Percentiles rank a stretch among this genome's conserved stretches.
phyloP scores from a whole-genome alignment of 225 moss, liverwort and hornwort species.

The Physcomitrellopsis africana region DNA sequence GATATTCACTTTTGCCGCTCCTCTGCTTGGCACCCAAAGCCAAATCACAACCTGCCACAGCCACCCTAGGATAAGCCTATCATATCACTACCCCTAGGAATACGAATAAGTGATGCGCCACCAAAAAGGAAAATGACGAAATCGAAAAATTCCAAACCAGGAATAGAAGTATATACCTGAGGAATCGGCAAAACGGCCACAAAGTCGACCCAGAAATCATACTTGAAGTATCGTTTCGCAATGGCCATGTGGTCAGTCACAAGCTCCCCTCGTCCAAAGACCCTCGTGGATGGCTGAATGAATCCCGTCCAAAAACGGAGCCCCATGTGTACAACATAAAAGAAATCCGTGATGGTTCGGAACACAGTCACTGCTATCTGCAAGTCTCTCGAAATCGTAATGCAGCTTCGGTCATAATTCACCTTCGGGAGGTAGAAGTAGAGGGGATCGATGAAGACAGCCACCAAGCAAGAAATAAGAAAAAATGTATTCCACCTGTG shows the following conservation, averaged over 20 bases:
- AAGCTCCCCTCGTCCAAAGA: not conserved
- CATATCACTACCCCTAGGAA: not conserved
- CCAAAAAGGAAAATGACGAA: not conserved
- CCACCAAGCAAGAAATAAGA: too few relatives aligned
- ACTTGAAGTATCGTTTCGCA: slow-evolving; percentile 27
- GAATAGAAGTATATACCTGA: slow-evolving; percentile 26
- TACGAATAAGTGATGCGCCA: not conserved
- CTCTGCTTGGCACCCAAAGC: slow-evolving; percentile 28
- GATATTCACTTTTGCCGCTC: not conserved
- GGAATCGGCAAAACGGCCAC: slow-evolving; percentile 41
- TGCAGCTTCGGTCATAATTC: slow-evolving; percentile 31
- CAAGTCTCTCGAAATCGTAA: slow-evolving; percentile 47
- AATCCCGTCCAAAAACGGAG: slow-evolving; percentile 31
- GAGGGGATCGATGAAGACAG: too few relatives aligned
- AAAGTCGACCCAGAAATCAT: slow-evolving; percentile 38
- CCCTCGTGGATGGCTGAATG: too few relatives aligned
- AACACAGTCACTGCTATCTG: slow-evolving; percentile 59
- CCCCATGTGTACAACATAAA: slow-evolving; percentile 65
- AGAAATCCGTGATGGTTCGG: slow-evolving; percentile 61
- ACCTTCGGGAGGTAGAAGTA: too few relatives aligned
- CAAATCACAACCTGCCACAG: slow-evolving; percentile 34
- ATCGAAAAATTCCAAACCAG: not conserved
- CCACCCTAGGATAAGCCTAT: not conserved
- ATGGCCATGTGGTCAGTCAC: slow-evolving; percentile 29
- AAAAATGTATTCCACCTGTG: too few relatives aligned